Conservation (phyloP, 2,329 filamentous ascomycete species). For the Colletotrichum sp. region DNA sequence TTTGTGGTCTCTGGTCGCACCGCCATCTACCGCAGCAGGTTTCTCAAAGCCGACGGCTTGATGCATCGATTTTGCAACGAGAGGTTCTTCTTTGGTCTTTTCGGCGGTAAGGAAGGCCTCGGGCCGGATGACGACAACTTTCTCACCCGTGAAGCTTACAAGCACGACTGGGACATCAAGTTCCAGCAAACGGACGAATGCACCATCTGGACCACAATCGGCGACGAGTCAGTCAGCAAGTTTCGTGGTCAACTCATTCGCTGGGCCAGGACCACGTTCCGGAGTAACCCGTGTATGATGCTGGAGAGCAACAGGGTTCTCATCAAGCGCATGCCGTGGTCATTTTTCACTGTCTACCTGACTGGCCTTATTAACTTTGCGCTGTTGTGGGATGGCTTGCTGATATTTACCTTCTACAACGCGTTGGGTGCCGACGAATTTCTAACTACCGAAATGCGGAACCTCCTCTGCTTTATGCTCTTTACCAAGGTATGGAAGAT, state of each 20-base stretch:
- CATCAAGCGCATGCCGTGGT: conserved; percentile 49
- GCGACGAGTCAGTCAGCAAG: conserved; percentile 43
- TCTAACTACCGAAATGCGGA: neutral
- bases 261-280: conserved; percentile 64
- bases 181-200: conserved; percentile 58
- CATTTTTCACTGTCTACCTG: conserved; percentile 60
- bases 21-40: conserved; percentile 51
- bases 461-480: conserved; percentile 50
- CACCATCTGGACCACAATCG: conserved; percentile 57
- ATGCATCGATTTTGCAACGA: conserved; percentile 52
- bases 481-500: conserved; percentile 64
- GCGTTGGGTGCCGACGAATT: neutral
- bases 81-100: conserved; percentile 48
- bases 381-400: conserved; percentile 51
- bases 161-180: conserved; percentile 54
- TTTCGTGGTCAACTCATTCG: conserved; percentile 59
- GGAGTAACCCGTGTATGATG: conserved; percentile 59
- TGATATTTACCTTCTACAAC: conserved; percentile 37
- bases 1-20: conserved; percentile 65
- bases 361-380: conserved; percentile 61
- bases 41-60: conserved; percentile 52
- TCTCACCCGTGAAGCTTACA: conserved; percentile 58
- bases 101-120: conserved; percentile 44
- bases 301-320: neutral
- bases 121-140: conserved; percentile 68